phyloP scores from a whole-genome alignment of 2,329 filamentous ascomycete species.

The Arthrobotrys sinensis region DNA sequence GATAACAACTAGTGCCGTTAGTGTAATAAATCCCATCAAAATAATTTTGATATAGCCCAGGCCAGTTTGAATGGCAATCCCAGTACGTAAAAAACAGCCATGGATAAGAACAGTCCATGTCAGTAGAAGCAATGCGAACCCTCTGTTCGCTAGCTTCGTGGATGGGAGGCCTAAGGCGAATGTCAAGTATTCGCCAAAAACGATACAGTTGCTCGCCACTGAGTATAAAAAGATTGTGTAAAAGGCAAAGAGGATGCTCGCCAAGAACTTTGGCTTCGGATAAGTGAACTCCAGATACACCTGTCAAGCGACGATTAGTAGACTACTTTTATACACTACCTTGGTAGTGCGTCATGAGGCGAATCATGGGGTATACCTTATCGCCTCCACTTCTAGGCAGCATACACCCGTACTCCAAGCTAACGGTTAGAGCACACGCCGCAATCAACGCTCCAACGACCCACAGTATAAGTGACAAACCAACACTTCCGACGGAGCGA shows the following conservation, averaged over 20 bases:
- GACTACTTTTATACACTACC: background rate
- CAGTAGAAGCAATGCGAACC: conserved; percentile 73
- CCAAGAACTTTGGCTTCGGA: conserved; percentile 73
- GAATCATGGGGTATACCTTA: conserved; percentile 62
- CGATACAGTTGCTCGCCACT: conserved; percentile 74
- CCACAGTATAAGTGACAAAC: conserved; percentile 77
- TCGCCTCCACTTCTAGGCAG: conserved; percentile 67
- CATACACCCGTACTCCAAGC: conserved; percentile 58
- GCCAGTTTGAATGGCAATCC: conserved; percentile 75
- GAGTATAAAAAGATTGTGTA: conserved; percentile 77
- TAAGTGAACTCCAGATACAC: conserved; percentile 78
- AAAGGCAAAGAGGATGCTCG: conserved; percentile 74
- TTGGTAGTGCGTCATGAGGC: background rate
- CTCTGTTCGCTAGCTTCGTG: conserved; percentile 68
- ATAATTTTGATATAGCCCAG: conserved; percentile 77
- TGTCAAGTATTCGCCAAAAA: conserved; percentile 74
- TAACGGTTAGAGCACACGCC: conserved; percentile 72
- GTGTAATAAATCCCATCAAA: conserved; percentile 75
- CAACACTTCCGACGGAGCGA: conserved; percentile 77
- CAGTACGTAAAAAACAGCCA: conserved; percentile 69
- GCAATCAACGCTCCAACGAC: conserved; percentile 80
- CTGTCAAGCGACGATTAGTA: conserved; percentile 25
- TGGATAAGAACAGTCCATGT: conserved; percentile 75
- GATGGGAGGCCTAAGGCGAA: conserved; percentile 68
- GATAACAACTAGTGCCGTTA: conserved; percentile 75